Conservation (phyloP, 371 early-diverging fungal species). For the Mortierella sp. region DNA sequence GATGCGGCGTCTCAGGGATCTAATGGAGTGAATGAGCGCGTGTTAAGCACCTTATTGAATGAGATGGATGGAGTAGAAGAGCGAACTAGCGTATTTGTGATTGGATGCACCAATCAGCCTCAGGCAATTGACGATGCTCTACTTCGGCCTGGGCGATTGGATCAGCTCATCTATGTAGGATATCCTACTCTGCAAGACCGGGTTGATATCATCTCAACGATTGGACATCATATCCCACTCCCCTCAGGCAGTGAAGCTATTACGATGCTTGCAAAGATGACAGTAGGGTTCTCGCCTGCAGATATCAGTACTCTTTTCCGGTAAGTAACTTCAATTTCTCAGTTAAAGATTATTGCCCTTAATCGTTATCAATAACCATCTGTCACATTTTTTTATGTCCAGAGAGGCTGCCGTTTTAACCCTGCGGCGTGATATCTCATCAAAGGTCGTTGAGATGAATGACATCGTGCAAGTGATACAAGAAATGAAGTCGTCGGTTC, state of each 20-base stretch:
- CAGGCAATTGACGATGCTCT: slow-evolving; percentile 90
- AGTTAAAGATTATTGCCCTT: not conserved
- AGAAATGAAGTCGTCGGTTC: slow-evolving; percentile 26
- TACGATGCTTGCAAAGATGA: slow-evolving; percentile 5
- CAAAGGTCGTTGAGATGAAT: slow-evolving; percentile 10
- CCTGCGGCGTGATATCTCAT: slow-evolving; percentile 28
- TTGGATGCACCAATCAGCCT: slow-evolving; percentile 86
- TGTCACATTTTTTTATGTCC: not conserved
- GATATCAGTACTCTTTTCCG: slow-evolving; percentile 48
- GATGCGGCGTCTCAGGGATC: slow-evolving; percentile 61
- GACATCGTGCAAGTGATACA: slow-evolving; percentile 22
- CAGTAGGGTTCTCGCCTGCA: slow-evolving; percentile 48
- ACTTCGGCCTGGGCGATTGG: slow-evolving; percentile 85
- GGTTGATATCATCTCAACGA: slow-evolving; percentile 33
- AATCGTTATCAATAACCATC: not conserved
- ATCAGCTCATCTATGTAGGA: slow-evolving; percentile 76
- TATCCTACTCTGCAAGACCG: slow-evolving; percentile 63
- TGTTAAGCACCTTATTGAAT: slow-evolving; percentile 80
- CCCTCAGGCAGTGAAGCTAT: slow-evolving; percentile 2
- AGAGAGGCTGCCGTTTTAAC: slow-evolving; percentile 60
- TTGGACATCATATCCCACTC: slow-evolving; percentile 32
- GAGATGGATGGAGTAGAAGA: slow-evolving; percentile 87
- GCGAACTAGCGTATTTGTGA: slow-evolving; percentile 79
- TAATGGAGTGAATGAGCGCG: slow-evolving; percentile 82
- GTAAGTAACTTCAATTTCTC: slow-evolving; percentile 4